Evolutionary conservation across 139 green algal species (phyloP).

Genomic region (Coelastrella sp.): DNA sequence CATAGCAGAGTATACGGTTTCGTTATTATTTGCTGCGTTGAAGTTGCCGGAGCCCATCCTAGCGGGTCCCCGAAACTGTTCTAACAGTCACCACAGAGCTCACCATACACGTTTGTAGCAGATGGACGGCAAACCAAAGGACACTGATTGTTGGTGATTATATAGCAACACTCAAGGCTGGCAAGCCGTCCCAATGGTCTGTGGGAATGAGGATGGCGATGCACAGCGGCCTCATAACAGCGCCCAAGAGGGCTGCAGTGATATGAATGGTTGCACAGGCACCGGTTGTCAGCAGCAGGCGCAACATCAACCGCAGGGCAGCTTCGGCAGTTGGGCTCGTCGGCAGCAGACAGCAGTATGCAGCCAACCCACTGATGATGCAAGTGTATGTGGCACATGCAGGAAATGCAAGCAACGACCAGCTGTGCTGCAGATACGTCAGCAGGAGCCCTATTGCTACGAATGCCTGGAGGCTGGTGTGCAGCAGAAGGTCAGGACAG

Average conservation of each 20-base stretch:
- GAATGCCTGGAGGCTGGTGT: constrained; percentile 65
- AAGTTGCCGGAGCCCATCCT: too few species aligned
- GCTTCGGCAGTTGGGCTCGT: constrained; percentile 32
- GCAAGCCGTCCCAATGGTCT: not conserved
- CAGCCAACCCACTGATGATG: too few species aligned
- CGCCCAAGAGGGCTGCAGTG: not conserved
- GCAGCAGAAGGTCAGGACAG: constrained; percentile 49
- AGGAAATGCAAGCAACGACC: constrained; percentile 52
- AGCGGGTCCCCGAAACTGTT: too few species aligned
- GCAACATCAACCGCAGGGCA: constrained; percentile 27
- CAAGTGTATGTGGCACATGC: constrained; percentile 24
- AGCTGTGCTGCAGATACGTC: constrained; percentile 57
- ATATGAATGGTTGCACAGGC: not conserved
- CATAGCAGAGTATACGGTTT: too few species aligned
- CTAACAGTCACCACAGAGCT: not conserved
- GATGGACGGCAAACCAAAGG: too few species aligned
- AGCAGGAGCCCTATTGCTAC: constrained; percentile 69
- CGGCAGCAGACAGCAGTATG: constrained; percentile 15
- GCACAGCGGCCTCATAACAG: not conserved
- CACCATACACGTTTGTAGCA: not conserved
- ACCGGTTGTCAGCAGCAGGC: not conserved
- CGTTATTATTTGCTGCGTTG: too few species aligned
- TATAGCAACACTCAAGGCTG: too few species aligned
- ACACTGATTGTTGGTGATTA: too few species aligned
- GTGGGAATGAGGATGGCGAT: not conserved